phyloP scores from a whole-genome alignment of 768 basidiomycete genomes.

The Mycena crocata region DNA sequence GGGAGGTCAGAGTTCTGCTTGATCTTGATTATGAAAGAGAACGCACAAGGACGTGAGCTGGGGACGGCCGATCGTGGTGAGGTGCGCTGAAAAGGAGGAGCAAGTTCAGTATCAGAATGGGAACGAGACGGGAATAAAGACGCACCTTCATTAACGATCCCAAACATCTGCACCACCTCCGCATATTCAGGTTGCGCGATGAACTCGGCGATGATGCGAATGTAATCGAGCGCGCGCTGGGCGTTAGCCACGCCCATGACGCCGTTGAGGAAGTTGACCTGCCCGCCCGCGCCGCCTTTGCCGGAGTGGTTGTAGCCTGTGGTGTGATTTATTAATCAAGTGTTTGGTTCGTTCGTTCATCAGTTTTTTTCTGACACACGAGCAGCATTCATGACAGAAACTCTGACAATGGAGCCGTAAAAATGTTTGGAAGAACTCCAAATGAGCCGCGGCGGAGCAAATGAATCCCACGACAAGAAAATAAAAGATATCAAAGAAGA shows the following conservation, averaged over 20 bases:
- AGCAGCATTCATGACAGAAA: no score
- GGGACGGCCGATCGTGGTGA: not conserved
- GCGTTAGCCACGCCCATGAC: constrained; percentile 1
- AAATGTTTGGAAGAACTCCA: no score
- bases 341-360: no score
- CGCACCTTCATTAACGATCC: constrained; percentile 53
- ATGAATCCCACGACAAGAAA: no score
- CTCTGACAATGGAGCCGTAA: no score
- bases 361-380: no score
- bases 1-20: constrained; percentile 29
- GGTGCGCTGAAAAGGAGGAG: not conserved
- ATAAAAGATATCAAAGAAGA: no score
- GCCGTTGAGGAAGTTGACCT: constrained; percentile 5
- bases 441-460: no score
- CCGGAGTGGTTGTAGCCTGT: constrained; percentile 57
- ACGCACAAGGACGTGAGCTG: constrained; percentile 6
- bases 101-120: not conserved
- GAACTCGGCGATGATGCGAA: constrained; percentile 10
- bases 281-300: constrained; percentile 4
- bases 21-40: constrained; percentile 19
- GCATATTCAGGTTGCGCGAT: constrained; percentile 52
- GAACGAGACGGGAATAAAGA: not conserved
- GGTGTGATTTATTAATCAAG: no score
- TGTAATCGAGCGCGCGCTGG: constrained; percentile 2
- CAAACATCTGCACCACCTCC: constrained; percentile 60